phyloP scores from a whole-genome alignment of 768 basidiomycete species.

The Lactifluus echinatus region DNA sequence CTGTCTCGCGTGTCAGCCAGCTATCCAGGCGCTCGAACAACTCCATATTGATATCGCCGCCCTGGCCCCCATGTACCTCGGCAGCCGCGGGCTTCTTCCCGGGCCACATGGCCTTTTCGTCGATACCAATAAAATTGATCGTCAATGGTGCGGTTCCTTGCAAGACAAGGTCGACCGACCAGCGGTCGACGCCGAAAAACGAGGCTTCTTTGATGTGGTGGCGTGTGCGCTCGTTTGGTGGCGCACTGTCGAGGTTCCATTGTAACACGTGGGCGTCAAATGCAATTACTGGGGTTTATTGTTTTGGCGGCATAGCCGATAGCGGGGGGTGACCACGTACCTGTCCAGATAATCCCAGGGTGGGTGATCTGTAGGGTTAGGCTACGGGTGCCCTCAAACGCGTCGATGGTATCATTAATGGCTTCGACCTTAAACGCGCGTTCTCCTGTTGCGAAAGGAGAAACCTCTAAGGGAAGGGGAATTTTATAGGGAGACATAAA shows the following conservation, averaged over 20 bases:
- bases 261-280: constrained; percentile 84
- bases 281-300: constrained; percentile 50
- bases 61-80: constrained; percentile 37
- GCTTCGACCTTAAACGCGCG: constrained; percentile 47
- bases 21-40: constrained; percentile 67
- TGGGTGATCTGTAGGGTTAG: constrained; percentile 65
- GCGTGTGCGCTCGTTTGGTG: constrained; percentile 63
- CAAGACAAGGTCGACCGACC: constrained; percentile 65
- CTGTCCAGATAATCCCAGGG: constrained; percentile 82
- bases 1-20: constrained; percentile 61
- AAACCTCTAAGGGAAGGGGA: constrained; percentile 41
- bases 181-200: constrained; percentile 68
- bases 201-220: constrained; percentile 93
- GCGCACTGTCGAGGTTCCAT: constrained; percentile 77
- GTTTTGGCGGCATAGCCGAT: not conserved
- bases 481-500: constrained; percentile 84
- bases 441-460: constrained; percentile 23
- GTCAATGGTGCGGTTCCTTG: constrained; percentile 27
- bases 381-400: constrained; percentile 52
- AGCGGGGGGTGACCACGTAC: constrained; percentile 29
- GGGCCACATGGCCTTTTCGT: constrained; percentile 82
- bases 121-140: constrained; percentile 75
- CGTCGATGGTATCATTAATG: constrained; percentile 46
- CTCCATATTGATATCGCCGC: constrained; percentile 46
- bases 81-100: constrained; percentile 36